Base-by-base conservation (phyloP, 2,329 filamentous ascomycete genomes). In the Microdochium bolleyi region DNA sequence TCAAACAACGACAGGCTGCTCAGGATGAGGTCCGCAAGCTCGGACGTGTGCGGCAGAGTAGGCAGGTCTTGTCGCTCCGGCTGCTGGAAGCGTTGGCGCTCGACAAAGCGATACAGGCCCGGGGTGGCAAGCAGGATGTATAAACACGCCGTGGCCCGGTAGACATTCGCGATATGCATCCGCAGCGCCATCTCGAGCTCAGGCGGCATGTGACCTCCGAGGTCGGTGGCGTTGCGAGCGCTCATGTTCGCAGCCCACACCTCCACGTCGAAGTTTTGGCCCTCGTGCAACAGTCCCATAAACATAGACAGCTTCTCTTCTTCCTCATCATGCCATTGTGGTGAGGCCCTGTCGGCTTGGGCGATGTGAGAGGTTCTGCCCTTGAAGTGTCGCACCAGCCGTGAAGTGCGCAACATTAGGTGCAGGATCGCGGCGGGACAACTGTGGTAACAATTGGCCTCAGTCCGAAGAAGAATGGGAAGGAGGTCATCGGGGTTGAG, bases 1-100 rank as follows among this genome's bases (percentile, higher is more conserved):
- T 68, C 69, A 34, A 83, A 71, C 51, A 70, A 66, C 5, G 72
- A 73, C 24, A 83, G 67, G 54, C 81, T 74, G n/a, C 65, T 58
- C 2, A 82, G 65, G 37, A 80, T 77, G 32, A 79, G 77, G 24
- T 69, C 61, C 3, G 77, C 73, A 2, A 83, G 70, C 9, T 74
- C 60, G 48, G 71, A 62, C 22, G 71, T 71, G 48, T 74, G 71
- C 9, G 72, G 72, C 13, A 76, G 58, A 14, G 67, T 68, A 1
- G 60, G 57, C 2, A 65, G 51, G 7, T 50, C 32, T n/a, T 58
- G 51, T 13, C 50, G 49, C 9, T 14, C 37, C 1, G 50, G 32
- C 3, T 48, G 48, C 24, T 30, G 25, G 9, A 21, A 21, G 3
- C 48, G 30, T 16, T 41, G 21, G 24, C 52, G 51, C 21, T 49